Percentiles rank a stretch among this genome's conserved stretches.
phyloP scores from a whole-genome alignment of 371 early-diverging fungal genomes.

The Batkoa obscura region DNA sequence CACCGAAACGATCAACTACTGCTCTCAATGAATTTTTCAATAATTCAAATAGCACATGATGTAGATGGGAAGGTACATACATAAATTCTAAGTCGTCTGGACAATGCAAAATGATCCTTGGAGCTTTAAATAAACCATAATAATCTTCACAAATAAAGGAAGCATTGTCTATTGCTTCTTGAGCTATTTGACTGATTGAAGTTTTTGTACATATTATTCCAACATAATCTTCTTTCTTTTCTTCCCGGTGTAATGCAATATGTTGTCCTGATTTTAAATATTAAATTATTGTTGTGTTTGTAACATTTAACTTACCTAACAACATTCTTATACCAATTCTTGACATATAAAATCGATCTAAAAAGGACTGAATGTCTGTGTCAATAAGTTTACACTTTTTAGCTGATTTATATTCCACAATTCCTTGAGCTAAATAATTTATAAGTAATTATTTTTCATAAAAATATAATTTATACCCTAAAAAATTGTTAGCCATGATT shows the following conservation, averaged over 20 bases:
- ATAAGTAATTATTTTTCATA: neutral
- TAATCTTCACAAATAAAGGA: conserved; percentile 80
- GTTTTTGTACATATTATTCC: conserved; percentile 91
- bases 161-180: conserved; percentile 84
- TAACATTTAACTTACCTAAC: conserved; percentile 35
- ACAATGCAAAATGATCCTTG: conserved; percentile 61
- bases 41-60: conserved; percentile 93
- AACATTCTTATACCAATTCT: conserved; percentile 97
- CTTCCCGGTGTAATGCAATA: conserved; percentile 42
- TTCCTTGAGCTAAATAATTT: conserved; percentile 53
- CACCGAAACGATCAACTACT: conserved; percentile 77
- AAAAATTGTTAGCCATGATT: neutral
- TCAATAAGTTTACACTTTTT: conserved; percentile 38
- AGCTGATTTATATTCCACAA: conserved; percentile 73
- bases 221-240: conserved; percentile 51
- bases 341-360: conserved; percentile 93
- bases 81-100: conserved; percentile 75
- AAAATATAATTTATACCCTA: neutral
- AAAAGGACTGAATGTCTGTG: conserved; percentile 69
- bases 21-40: conserved; percentile 90
- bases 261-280: conserved; percentile 35
- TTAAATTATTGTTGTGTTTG: neutral
- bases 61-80: conserved; percentile 90
- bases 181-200: conserved; percentile 48
- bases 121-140: conserved; percentile 67